Conservation (phyloP, 306 rosid species). For the Erythrophleum fordii region DNA sequence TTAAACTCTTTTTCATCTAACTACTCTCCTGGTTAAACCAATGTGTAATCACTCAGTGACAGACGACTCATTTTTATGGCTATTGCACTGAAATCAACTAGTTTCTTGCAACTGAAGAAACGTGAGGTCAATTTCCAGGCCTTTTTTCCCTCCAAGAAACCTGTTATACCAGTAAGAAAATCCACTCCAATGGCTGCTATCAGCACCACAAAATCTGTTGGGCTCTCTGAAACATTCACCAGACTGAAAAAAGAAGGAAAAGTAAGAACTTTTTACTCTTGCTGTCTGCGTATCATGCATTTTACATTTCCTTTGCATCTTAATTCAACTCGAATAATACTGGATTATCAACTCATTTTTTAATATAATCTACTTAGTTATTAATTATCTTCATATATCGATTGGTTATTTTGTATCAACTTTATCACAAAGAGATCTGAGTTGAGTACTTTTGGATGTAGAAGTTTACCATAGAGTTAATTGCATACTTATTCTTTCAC, state of each 20-base stretch:
- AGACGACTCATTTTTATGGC: slow-evolving; percentile 50
- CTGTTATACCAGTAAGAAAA: slow-evolving; percentile 44
- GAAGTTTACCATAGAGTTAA: background rate
- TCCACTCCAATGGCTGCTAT: slow-evolving; percentile 65
- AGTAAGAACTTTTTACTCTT: slow-evolving; percentile 47
- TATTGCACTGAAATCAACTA: slow-evolving; percentile 55
- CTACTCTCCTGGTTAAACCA: slow-evolving; percentile 9
- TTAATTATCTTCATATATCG: background rate
- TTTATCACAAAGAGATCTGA: background rate
- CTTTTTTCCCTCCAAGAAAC: slow-evolving; percentile 38
- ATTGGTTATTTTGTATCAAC: background rate
- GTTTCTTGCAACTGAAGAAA: slow-evolving; percentile 63
- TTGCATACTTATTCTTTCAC: background rate
- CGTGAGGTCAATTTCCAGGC: slow-evolving; percentile 40
- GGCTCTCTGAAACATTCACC: slow-evolving; percentile 77
- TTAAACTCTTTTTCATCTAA: slow-evolving; percentile 15
- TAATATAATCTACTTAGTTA: background rate
- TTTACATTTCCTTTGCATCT: slow-evolving; percentile 6
- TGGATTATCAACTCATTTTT: background rate
- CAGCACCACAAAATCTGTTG: slow-evolving; percentile 51
- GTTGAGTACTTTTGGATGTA: background rate
- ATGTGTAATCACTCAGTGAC: slow-evolving; percentile 32
- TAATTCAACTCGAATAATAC: slow-evolving; percentile 14
- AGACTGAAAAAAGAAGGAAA: slow-evolving; percentile 67
- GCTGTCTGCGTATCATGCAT: background rate